Percentiles rank a stretch among this genome's conserved stretches.
Evolutionary conservation across 1,284 basidiomycete genomes (phyloP).

Genomic region (Inonotus obliquus): DNA sequence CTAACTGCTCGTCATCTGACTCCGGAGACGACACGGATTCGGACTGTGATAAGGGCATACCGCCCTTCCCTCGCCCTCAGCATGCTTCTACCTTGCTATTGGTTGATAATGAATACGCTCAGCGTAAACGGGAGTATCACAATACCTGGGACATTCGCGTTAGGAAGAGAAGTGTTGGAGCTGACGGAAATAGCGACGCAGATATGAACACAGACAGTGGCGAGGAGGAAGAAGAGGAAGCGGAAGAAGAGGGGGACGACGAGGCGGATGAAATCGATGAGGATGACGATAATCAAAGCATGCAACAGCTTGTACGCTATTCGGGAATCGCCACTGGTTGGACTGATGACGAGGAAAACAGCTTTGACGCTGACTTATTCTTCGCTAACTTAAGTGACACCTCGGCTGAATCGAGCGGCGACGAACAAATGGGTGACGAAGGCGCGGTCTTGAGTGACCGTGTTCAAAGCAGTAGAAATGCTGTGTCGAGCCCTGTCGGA

Average conservation of each 20-base stretch:
- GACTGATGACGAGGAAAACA: constrained; percentile 59
- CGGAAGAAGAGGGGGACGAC: constrained; percentile 36
- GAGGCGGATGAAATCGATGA: constrained; percentile 40
- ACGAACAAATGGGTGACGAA: constrained; percentile 24
- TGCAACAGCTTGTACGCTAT: constrained; percentile 36
- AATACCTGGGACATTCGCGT: constrained; percentile 66
- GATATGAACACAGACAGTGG: constrained; percentile 53
- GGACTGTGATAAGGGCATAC: constrained; percentile 58
- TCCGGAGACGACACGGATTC: constrained; percentile 46
- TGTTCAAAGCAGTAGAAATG: constrained; percentile 27
- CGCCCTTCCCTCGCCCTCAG: constrained; percentile 34
- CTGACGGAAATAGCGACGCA: constrained; percentile 41
- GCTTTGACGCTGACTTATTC: constrained; percentile 74
- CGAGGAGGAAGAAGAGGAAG: constrained; percentile 45
- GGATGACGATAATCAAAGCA: constrained; percentile 36
- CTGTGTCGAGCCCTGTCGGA: constrained; percentile 25
- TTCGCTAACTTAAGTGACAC: constrained; percentile 58
- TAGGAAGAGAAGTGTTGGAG: constrained; percentile 61
- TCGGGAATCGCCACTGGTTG: constrained; percentile 61
- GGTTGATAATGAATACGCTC: constrained; percentile 45
- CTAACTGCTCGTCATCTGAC: constrained; percentile 21
- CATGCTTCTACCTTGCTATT: constrained; percentile 44
- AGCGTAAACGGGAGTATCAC: constrained; percentile 40
- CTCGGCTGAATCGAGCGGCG: constrained; percentile 28
- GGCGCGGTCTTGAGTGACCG: constrained; percentile 36